phyloP scores from a whole-genome alignment of 805 yeast genomes.

The Nakazawaea ernobii region DNA sequence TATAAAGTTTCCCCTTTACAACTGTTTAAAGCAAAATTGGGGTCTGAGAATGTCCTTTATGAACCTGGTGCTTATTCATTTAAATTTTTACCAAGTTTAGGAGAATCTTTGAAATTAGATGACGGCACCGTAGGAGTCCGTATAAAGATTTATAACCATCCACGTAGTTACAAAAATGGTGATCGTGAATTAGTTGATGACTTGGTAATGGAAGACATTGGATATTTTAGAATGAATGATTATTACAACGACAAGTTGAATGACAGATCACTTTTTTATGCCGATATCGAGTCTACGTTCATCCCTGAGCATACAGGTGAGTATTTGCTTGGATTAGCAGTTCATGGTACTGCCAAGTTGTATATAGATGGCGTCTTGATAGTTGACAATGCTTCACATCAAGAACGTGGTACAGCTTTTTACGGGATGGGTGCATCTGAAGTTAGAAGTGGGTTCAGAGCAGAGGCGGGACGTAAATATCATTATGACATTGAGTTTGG shows the following conservation, averaged over 20 bases:
- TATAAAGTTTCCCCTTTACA: constrained; percentile 43
- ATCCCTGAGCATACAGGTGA: constrained; percentile 41
- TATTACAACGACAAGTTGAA: constrained; percentile 20
- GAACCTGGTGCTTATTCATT: constrained; percentile 31
- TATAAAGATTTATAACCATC: constrained; percentile 21
- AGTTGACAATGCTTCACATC: constrained; percentile 51
- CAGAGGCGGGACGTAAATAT: constrained; percentile 41
- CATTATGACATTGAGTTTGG: constrained; percentile 45
- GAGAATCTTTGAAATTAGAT: constrained; percentile 14
- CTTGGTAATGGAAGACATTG: constrained; percentile 15
- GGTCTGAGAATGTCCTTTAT: constrained; percentile 20
- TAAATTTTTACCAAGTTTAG: constrained; percentile 29
- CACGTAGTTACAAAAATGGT: constrained; percentile 7
- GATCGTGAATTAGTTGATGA: constrained; percentile 24
- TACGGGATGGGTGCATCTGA: constrained; percentile 53
- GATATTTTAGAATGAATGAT: constrained; percentile 22
- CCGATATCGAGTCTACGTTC: constrained; percentile 37
- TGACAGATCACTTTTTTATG: constrained; percentile 29
- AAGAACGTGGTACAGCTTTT: constrained; percentile 43
- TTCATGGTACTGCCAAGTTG: constrained; percentile 49
- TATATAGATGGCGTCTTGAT: constrained; percentile 47
- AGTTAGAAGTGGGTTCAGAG: constrained; percentile 30
- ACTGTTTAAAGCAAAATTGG: constrained; percentile 28
- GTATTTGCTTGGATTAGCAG: constrained; percentile 47
- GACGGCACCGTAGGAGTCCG: constrained; percentile 19